phyloP scores from a whole-genome alignment of 176 grass and related monocot species.

The Phyllostachys edulis region DNA sequence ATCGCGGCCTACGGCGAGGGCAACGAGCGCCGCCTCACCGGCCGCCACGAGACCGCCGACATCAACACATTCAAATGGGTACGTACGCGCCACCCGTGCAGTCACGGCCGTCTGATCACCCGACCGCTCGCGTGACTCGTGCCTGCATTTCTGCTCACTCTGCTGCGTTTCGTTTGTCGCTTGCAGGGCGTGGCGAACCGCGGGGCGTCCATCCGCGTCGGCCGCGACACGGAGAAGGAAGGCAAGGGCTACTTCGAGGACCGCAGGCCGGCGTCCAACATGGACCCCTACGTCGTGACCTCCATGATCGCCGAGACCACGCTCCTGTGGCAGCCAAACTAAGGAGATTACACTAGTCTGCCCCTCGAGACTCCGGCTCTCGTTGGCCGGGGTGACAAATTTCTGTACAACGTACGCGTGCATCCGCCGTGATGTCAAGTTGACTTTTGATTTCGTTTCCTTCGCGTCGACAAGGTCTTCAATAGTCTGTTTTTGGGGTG shows the following conservation, averaged over 20 bases:
- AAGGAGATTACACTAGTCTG: background rate
- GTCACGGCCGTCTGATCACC: background rate
- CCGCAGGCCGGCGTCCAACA: constrained; percentile 64
- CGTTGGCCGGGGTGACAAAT: background rate
- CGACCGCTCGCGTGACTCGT: background rate
- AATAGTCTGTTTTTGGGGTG: background rate
- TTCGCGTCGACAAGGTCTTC: background rate
- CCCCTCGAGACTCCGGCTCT: background rate
- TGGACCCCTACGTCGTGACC: constrained; percentile 66
- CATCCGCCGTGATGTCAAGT: constrained; percentile 8
- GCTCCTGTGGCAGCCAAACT: constrained; percentile 37
- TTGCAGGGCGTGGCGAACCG: constrained; percentile 74
- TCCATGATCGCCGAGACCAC: constrained; percentile 61
- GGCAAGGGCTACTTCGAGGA: constrained; percentile 85
- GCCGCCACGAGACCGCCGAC: constrained; percentile 89
- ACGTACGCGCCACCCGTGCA: background rate
- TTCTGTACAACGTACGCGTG: background rate
- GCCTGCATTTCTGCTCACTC: background rate
- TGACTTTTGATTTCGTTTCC: background rate
- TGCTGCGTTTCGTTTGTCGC: background rate
- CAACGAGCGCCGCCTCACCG: constrained; percentile 88
- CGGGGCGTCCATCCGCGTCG: constrained; percentile 76
- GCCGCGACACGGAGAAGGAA: constrained; percentile 74
- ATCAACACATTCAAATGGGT: constrained; percentile 97
- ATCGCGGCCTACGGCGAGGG: constrained; percentile 90